Percentiles rank a stretch among this genome's conserved stretches.
phyloP scores from a whole-genome alignment of 768 basidiomycete genomes.

The Russula lepida region DNA sequence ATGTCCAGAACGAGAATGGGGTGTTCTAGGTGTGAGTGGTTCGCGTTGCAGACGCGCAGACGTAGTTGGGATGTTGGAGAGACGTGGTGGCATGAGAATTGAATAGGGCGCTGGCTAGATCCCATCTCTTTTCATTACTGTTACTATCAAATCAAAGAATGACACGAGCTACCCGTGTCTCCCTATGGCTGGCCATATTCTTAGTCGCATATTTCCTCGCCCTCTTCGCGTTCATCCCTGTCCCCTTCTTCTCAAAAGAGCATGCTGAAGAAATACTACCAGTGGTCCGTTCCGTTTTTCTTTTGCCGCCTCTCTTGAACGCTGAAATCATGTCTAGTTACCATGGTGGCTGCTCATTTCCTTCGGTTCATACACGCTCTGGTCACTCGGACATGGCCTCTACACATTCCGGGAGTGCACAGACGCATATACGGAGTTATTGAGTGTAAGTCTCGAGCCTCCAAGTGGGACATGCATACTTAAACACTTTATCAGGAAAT shows the following conservation, averaged over 20 bases:
- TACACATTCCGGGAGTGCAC: slow-evolving; percentile 70
- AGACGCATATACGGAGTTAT: slow-evolving; percentile 66
- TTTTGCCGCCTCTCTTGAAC: not conserved
- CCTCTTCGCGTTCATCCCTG: slow-evolving; percentile 44
- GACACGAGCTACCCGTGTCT: slow-evolving; percentile 54
- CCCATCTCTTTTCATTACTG: not conserved
- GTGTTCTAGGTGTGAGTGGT: slow-evolving; percentile 48
- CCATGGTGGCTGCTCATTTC: slow-evolving; percentile 79
- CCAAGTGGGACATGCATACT: not conserved
- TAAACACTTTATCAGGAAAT: slow-evolving; percentile 14
- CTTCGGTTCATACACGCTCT: slow-evolving; percentile 73
- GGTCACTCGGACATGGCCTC: slow-evolving; percentile 68
- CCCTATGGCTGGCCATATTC: slow-evolving; percentile 35
- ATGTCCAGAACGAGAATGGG: slow-evolving; percentile 51
- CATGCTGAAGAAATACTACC: slow-evolving; percentile 46
- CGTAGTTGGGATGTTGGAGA: slow-evolving; percentile 3
- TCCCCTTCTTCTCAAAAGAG: slow-evolving; percentile 44
- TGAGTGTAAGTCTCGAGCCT: slow-evolving; percentile 38
- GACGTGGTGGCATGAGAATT: slow-evolving; percentile 16
- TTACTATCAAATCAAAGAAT: slow-evolving; percentile 30
- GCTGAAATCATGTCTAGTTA: slow-evolving; percentile 36
- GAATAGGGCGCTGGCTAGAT: not conserved
- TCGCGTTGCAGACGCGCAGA: slow-evolving; percentile 1
- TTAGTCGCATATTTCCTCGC: slow-evolving; percentile 47
- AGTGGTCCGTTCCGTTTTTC: slow-evolving; percentile 38